Percentiles rank a stretch among this genome's conserved stretches.
These are phyloP conservation scores for Margaritispora aquatica DNA, from an alignment of 495 filamentous ascomycete species.

Conservation along the genomic window DNA sequence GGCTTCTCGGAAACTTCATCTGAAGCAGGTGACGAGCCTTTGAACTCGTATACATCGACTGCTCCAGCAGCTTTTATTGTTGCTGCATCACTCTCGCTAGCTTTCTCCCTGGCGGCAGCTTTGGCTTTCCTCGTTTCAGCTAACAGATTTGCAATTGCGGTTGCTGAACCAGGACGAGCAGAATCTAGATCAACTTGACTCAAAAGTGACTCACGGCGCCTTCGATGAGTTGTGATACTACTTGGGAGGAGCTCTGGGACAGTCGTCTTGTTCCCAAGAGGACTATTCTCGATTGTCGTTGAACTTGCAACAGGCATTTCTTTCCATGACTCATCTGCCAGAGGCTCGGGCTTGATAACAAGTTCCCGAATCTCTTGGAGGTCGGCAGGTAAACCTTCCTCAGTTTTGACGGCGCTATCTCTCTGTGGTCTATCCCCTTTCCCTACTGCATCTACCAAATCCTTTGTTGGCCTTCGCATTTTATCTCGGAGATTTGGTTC, in stretches of 20 bases:
- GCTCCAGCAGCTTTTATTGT: slow-evolving; percentile 4
- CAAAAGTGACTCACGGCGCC: slow-evolving; percentile 19
- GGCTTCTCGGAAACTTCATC: background rate
- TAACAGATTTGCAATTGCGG: slow-evolving; percentile 18
- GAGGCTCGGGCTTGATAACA: slow-evolving; percentile 20
- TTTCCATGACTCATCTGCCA: slow-evolving; percentile 23
- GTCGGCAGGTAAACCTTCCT: slow-evolving; percentile 3
- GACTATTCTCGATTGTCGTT: slow-evolving; percentile 22
- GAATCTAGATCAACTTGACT: slow-evolving; percentile 11
- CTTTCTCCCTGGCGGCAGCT: slow-evolving; percentile 13
- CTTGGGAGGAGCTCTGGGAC: slow-evolving; percentile 12
- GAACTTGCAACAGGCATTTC: slow-evolving; percentile 18
- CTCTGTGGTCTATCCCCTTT: slow-evolving; percentile 33
- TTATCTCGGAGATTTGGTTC: slow-evolving; percentile 81
- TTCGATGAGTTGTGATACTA: slow-evolving; percentile 22
- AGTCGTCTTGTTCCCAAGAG: slow-evolving; percentile 16
- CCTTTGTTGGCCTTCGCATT: slow-evolving; percentile 77
- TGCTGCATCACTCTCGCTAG: slow-evolving; percentile 1
- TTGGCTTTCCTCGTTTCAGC: slow-evolving; percentile 21
- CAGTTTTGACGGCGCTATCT: slow-evolving; percentile 7
- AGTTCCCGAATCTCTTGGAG: background rate
- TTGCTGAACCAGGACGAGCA: slow-evolving; percentile 6
- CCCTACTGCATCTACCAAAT: slow-evolving; percentile 64
- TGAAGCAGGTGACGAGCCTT: slow-evolving; percentile 23
- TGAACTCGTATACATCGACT: slow-evolving; percentile 31